Conservation (phyloP, 495 filamentous ascomycete genomes). For the Cercophora scortea region DNA sequence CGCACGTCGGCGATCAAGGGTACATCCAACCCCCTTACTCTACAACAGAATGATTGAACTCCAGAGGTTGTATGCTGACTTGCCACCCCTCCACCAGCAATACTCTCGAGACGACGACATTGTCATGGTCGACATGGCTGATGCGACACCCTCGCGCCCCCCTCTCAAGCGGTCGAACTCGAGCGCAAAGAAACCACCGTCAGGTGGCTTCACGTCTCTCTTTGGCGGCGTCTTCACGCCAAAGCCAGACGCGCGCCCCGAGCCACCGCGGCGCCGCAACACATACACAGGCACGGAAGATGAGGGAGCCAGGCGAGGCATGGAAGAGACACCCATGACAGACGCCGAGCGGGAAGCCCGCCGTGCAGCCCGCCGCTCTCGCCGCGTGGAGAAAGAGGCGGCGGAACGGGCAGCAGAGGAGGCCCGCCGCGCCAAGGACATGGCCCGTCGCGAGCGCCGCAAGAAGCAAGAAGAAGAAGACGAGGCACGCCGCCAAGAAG, state of each 20-base stretch:
- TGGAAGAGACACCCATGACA: slow-evolving; percentile 23
- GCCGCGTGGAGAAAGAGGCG: slow-evolving; percentile 38
- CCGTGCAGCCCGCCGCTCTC: slow-evolving; percentile 43
- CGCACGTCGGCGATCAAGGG: slow-evolving; percentile 37
- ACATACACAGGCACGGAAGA: slow-evolving; percentile 36
- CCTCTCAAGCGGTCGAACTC: slow-evolving; percentile 35
- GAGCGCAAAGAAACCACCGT: slow-evolving; percentile 25
- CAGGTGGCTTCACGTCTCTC: slow-evolving; percentile 29
- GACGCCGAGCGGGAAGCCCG: slow-evolving; percentile 48
- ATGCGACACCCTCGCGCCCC: slow-evolving; percentile 22
- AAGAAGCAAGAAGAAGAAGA: slow-evolving; percentile 35
- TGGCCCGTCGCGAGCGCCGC: slow-evolving; percentile 37
- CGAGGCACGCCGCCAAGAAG: slow-evolving; percentile 39
- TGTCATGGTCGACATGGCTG: slow-evolving; percentile 27
- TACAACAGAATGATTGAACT: too few relatives aligned
- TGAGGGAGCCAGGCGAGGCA: slow-evolving; percentile 20
- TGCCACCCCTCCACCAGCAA: slow-evolving; percentile 15
- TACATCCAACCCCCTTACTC: slow-evolving; percentile 11
- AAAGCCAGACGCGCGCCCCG: slow-evolving; percentile 28
- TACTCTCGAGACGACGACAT: slow-evolving; percentile 34
- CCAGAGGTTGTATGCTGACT: too few relatives aligned
- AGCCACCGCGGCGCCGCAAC: slow-evolving; percentile 32
- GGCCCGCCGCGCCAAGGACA: slow-evolving; percentile 34
- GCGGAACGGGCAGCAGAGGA: slow-evolving; percentile 42
- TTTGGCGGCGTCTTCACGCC: slow-evolving; percentile 35